Percentiles rank a stretch among this genome's conserved stretches.
These are phyloP conservation scores for Blastobotrys peoriensis DNA, from an alignment of 805 yeast genomes.

Conservation along the genomic window DNA sequence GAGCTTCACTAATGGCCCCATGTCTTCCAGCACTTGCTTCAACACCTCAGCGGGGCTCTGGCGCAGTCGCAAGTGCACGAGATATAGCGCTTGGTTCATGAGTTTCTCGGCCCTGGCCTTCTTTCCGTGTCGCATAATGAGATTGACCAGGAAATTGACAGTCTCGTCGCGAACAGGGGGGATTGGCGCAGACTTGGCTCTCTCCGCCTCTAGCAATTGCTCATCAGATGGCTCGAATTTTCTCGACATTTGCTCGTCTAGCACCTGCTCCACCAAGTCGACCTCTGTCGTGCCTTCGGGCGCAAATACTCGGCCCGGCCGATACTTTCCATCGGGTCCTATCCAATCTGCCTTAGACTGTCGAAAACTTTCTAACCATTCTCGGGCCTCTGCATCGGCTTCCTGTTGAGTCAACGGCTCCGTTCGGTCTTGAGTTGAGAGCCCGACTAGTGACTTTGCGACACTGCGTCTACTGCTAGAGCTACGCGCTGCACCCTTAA, in stretches of 20 bases:
- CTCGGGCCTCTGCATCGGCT: conserved; percentile 36
- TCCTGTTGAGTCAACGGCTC: conserved; percentile 14
- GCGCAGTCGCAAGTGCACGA: conserved; percentile 66
- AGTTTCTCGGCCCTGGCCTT: conserved; percentile 72
- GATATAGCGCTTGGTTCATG: conserved; percentile 71
- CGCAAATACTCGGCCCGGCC: conserved; percentile 37
- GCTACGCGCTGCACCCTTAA: conserved; percentile 14
- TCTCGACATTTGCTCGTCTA: conserved; percentile 14
- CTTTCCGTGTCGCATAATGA: conserved; percentile 89
- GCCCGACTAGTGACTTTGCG: conserved; percentile 18
- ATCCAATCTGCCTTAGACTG: conserved; percentile 35
- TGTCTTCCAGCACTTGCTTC: conserved; percentile 65
- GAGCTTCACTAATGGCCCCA: conserved; percentile 79
- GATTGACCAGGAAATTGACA: conserved; percentile 69
- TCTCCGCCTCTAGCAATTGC: conserved; percentile 54
- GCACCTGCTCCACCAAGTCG: conserved; percentile 29
- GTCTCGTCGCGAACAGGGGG: conserved; percentile 66
- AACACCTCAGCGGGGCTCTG: conserved; percentile 74
- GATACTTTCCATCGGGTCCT: conserved; percentile 29
- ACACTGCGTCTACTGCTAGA: no score
- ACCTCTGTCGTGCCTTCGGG: conserved; percentile 35
- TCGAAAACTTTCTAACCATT: conserved; percentile 38
- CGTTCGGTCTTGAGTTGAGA: conserved; percentile 7
- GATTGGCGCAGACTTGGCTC: conserved; percentile 44
- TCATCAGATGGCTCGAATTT: conserved; percentile 46